Evolutionary conservation across 805 yeast species (phyloP).

Genomic region (Saturnispora diversa): DNA sequence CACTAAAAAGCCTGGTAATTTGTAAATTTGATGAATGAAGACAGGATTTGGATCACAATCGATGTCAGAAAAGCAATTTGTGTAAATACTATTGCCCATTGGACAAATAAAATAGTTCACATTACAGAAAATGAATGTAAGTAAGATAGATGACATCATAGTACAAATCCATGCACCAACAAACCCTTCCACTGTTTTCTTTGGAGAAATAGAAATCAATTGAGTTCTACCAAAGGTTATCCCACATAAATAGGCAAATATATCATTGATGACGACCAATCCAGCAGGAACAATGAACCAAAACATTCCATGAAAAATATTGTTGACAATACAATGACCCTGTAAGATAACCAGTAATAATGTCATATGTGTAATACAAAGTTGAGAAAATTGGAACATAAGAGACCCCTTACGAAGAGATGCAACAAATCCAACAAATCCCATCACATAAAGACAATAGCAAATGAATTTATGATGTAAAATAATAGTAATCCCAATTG

Average conservation of each 20-base stretch:
- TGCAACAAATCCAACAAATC: constrained; percentile 84
- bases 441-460: constrained; percentile 76
- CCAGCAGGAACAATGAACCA: constrained; percentile 94
- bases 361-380: constrained; percentile 92
- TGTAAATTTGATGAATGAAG: constrained; percentile 72
- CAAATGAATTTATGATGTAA: constrained; percentile 77
- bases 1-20: constrained; percentile 62
- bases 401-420: constrained; percentile 83
- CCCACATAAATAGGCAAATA: constrained; percentile 94
- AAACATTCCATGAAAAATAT: constrained; percentile 80
- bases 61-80: constrained; percentile 50
- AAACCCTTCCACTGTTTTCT: constrained; percentile 96
- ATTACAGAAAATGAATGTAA: constrained; percentile 56
- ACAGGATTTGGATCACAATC: constrained; percentile 83
- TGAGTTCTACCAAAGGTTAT: constrained; percentile 93
- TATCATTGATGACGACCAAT: constrained; percentile 87
- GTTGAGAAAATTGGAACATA: constrained; percentile 87
- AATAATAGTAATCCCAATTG: constrained; percentile 23
- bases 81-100: constrained; percentile 34
- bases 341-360: constrained; percentile 83
- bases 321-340: constrained; percentile 85
- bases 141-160: constrained; percentile 57
- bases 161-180: constrained; percentile 97
- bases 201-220: constrained; percentile 88
- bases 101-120: constrained; percentile 84